Evolutionary conservation across 371 early-diverging fungal species (phyloP), one percentile per base, ranked within the genome.

Genomic region (Lichtheimia ramosa): DNA sequence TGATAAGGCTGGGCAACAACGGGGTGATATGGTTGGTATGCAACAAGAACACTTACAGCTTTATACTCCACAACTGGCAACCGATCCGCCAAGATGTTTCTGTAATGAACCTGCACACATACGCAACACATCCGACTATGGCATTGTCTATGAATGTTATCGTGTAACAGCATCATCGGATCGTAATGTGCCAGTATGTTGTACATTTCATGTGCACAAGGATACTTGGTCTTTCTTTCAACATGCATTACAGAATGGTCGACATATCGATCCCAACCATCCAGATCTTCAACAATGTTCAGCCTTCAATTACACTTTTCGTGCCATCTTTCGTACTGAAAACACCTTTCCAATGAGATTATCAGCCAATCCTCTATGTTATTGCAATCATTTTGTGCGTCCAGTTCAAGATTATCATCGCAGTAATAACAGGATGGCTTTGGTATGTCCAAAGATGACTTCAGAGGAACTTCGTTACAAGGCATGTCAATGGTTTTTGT

Each of bases 161-260:
- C 34, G 34, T 46, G 18, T 21, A 46, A 46, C 21, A 21, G 6
- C 46, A 21, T 18, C 10, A 0, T 46, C 46, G 16, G 16, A 46
- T 46, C 5, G 34, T 8, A 16, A 0, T n/a, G 16, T 46, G 21
- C 18, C 21, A 21, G 46, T 18, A 21, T 21, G 27, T 24, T 81
- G 81, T 16, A 75, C 75, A 2, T 81, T 78, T 40, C 81, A 81
- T 62, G 64, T 78, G 6, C 81, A 81, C 53, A 66, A 78, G 25
- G 46, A 50, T n/a, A 54, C 64, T 2, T 81, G 81, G 78, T 56
- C 65, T 15, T 25, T 54, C 40, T 54, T 69, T 23, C 61, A 64
- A 24, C 24, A 61, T 0, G 48, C 41, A 1, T 34, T 66, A 3
- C 48, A 57, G 16, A 21, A 56, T 0, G 59, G 54, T 14, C 20